A percentile compares a stretch with the other conserved stretches of the same genome.
phyloP scores from a whole-genome alignment of 1,284 basidiomycete species.

The Laetiporus sulphureus region DNA sequence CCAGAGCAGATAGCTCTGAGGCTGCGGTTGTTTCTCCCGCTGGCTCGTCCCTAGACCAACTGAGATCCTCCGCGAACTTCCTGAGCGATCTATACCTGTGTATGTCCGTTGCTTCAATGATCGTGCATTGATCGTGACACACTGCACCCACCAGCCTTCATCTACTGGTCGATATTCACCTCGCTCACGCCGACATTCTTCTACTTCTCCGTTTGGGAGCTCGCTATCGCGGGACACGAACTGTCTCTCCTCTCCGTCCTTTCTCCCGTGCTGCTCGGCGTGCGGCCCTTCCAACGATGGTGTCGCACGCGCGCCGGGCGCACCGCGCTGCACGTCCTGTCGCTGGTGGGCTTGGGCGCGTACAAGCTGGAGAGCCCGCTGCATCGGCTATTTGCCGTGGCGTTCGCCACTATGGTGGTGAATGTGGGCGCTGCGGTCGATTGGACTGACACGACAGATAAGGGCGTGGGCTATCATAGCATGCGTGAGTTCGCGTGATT shows the following conservation, averaged over 20 bases:
- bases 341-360: constrained; percentile 54
- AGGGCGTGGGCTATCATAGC: constrained; percentile 39
- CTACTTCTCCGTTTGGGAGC: constrained; percentile 90
- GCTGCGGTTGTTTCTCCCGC: too few species aligned
- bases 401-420: constrained; percentile 44
- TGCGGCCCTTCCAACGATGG: constrained; percentile 37
- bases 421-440: constrained; percentile 48
- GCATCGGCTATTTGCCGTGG: constrained; percentile 51
- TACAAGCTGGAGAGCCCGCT: constrained; percentile 51
- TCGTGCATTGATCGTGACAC: neutral
- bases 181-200: constrained; percentile 81
- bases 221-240: constrained; percentile 76
- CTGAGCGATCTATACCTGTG: constrained; percentile 26
- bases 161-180: constrained; percentile 87
- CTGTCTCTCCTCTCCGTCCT: constrained; percentile 62
- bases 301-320: constrained; percentile 41
- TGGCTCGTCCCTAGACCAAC: too few species aligned
- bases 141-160: constrained; percentile 48
- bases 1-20: too few species aligned
- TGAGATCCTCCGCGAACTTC: constrained; percentile 15
- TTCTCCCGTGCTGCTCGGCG: constrained; percentile 56
- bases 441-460: constrained; percentile 51
- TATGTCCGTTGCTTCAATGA: constrained; percentile 17
- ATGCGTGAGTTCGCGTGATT: constrained; percentile 40
- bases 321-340: constrained; percentile 40